Percentiles rank a stretch among this genome's conserved stretches.
These are phyloP conservation scores for Fraxinus albicans DNA, from an alignment of 305 asterid species.

Conservation along the genomic window DNA sequence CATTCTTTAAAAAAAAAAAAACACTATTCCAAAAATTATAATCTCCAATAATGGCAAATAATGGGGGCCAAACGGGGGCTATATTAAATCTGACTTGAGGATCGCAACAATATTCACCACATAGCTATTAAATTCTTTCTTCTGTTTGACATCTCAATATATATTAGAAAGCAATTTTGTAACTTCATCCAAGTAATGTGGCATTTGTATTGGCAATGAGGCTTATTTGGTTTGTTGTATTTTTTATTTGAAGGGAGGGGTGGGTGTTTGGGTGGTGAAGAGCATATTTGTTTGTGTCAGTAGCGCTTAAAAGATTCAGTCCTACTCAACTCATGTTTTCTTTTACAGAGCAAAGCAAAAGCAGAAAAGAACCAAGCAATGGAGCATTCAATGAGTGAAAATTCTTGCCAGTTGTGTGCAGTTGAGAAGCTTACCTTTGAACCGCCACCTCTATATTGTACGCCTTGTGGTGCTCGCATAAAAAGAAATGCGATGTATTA, in stretches of 20 bases:
- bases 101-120: background rate
- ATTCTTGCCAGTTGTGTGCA: slow-evolving; percentile 97
- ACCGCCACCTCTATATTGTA: slow-evolving; percentile 86
- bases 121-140: slow-evolving; percentile 8
- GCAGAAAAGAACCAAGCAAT: slow-evolving; percentile 94
- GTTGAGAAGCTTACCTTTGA: slow-evolving; percentile 92
- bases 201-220: background rate
- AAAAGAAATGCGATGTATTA: slow-evolving; percentile 95
- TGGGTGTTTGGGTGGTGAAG: background rate
- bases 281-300: slow-evolving; percentile 7
- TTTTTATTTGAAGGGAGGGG: slow-evolving; percentile 13
- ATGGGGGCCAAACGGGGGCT: too few species aligned
- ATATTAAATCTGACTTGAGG: background rate
- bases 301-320: slow-evolving; percentile 10
- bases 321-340: slow-evolving; percentile 22
- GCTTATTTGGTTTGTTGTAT: slow-evolving; percentile 3
- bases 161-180: background rate
- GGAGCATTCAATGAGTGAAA: slow-evolving; percentile 86
- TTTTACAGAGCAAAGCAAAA: slow-evolving; percentile 82
- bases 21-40: too few species aligned
- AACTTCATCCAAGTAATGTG: background rate
- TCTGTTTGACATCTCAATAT: slow-evolving; percentile 8
- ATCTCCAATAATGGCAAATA: too few species aligned
- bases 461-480: slow-evolving; percentile 94
- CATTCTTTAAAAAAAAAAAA: too few species aligned